A percentile compares a stretch with the other conserved stretches of the same genome.
Evolutionary conservation across 106 monocot species (phyloP).

Genomic region (Apostasia ramifera): DNA sequence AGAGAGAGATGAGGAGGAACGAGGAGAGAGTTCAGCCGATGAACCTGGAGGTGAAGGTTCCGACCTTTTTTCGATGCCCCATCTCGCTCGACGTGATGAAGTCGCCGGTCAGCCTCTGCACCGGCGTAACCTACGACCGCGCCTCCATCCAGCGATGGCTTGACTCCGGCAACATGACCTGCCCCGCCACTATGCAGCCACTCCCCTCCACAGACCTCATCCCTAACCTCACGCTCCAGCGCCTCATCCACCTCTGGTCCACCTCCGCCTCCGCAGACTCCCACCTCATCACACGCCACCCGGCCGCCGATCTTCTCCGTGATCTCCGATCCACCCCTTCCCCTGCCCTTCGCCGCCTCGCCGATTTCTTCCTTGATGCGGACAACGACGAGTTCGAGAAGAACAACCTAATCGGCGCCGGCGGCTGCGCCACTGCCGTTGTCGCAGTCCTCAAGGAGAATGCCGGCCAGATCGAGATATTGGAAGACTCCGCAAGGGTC

Average conservation of each 20-base stretch:
- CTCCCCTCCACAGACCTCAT: conserved; percentile 55
- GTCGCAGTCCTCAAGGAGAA: conserved; percentile 15
- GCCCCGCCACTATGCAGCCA: conserved; percentile 62
- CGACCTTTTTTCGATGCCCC: conserved; percentile 60
- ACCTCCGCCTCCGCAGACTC: conserved; percentile 1
- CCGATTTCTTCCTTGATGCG: conserved; percentile 26
- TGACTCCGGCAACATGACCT: conserved; percentile 50
- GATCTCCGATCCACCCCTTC: conserved; percentile 22
- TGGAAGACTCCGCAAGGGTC: conserved; percentile 25
- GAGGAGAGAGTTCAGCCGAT: conserved; percentile 2
- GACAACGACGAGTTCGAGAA: conserved; percentile 38
- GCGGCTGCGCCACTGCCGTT: conserved; percentile 21
- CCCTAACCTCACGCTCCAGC: conserved; percentile 59
- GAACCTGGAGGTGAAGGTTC: conserved; percentile 26
- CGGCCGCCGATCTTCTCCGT: conserved; percentile 13
- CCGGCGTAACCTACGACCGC: conserved; percentile 76
- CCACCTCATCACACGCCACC: not conserved
- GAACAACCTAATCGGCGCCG: conserved; percentile 21
- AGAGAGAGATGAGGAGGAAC: conserved; percentile 4
- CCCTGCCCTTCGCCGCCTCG: conserved; percentile 26
- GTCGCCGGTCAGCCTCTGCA: conserved; percentile 70
- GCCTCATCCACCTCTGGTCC: conserved; percentile 58
- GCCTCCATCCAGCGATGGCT: conserved; percentile 62
- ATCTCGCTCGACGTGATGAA: conserved; percentile 72
- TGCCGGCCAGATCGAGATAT: not conserved